phyloP scores from a whole-genome alignment of 75 land plant species.

The Adiantum capillusveneris region DNA sequence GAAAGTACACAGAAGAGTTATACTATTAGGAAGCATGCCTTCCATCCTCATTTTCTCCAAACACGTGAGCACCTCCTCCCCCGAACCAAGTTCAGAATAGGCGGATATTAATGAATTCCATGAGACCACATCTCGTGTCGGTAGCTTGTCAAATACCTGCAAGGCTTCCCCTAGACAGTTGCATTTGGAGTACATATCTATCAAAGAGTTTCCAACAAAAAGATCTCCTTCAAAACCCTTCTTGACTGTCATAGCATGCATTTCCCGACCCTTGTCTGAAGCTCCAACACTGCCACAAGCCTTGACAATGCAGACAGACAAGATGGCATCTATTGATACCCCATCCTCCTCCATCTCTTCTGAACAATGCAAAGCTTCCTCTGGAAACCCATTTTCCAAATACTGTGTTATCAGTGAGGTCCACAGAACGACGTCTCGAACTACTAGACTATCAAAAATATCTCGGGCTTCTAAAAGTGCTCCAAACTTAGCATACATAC shows the following conservation, averaged over 20 bases:
- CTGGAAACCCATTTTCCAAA: conserved; percentile 4
- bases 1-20: conserved; percentile 10
- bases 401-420: conserved; percentile 27
- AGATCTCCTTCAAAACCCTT: background rate
- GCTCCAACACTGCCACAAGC: conserved; percentile 7
- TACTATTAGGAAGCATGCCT: conserved; percentile 2
- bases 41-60: conserved; percentile 10
- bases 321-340: conserved; percentile 13
- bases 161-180: background rate
- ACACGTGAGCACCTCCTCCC: conserved; percentile 3
- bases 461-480: conserved; percentile 6
- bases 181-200: conserved; percentile 12
- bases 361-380: conserved; percentile 15
- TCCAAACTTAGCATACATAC: conserved; percentile 25
- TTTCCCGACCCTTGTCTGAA: background rate
- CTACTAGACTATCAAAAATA: conserved; percentile 15
- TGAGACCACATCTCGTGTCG: conserved; percentile 5
- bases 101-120: conserved; percentile 22
- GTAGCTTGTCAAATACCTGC: conserved; percentile 4
- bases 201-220: conserved; percentile 2
- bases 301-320: conserved; percentile 14
- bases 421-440: conserved; percentile 18
- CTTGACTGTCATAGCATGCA: conserved; percentile 19
- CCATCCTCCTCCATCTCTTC: conserved; percentile 22
- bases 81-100: background rate